Evolutionary conservation across 2,329 filamentous ascomycete genomes (phyloP), one percentile per base, ranked within the genome.

Genomic region (Paraconiothyrium brasiliense): DNA sequence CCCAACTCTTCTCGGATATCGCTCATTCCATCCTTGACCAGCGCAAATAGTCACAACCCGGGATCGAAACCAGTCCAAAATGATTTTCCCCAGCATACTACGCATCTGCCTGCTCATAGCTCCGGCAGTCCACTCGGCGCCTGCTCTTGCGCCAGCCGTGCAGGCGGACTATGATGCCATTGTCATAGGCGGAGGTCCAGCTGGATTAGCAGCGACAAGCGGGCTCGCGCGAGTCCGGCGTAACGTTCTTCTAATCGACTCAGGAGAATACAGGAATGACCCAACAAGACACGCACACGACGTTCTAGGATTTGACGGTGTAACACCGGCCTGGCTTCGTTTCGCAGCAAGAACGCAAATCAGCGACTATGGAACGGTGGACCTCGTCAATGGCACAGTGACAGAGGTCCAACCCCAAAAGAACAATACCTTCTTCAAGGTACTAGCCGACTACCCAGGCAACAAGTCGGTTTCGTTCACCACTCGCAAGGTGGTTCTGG

Each of bases 151-250:
- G 24, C 49, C 49, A 20, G 49, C 49, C 9, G 49, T 52, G 3
- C 32, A 24, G 13, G 49, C 49, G 1, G 49, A 84, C 14, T 55
- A 56, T 16, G 54, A 56, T 35, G 54, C 54, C 24, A 56, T 56
- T 16, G 27, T 56, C 10, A 27, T 56, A 24, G 54, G 54, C 20
- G 54, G 54, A 34, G 54, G 54, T 22, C 54, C 54, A 20, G 24
- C 39, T 41, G 54, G 54, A n/a, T 32, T 56, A 7, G 54, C 54
- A 46, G 54, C 54, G 47, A n/a, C 27, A 6, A 56, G 54, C 16
- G 54, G 54, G 20, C 54, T 56, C 22, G 54, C 54, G 4, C 54
- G 54, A 6, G 54, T 56, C 13, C 54, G 54, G n/a, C 54, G 54
- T 24, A 56, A 56, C 27, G 54, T 56, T 32, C 39, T 56, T 5